These are phyloP conservation scores for Extremus antarcticus DNA, from an alignment of 495 filamentous ascomycete species.

Conservation along the genomic window DNA sequence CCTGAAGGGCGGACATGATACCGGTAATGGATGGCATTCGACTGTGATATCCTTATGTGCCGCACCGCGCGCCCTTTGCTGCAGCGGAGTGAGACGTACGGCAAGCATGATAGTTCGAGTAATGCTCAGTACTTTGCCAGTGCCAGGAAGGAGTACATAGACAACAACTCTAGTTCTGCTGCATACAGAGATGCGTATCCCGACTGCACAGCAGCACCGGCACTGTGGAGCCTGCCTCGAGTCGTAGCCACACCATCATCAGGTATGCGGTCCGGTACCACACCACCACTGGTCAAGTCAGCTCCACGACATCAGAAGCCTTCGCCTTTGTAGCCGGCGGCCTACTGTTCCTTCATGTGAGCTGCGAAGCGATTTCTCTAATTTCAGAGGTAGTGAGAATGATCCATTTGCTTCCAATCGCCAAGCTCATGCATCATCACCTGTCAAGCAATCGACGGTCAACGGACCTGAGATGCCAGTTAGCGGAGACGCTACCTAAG, in stretches of 20 bases:
- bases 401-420: conserved; percentile 79
- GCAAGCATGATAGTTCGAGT: conserved; percentile 65
- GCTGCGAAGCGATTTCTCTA: conserved; percentile 55
- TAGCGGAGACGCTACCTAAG: too few relatives aligned
- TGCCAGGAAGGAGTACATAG: conserved; percentile 88
- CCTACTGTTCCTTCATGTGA: conserved; percentile 55
- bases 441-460: too few relatives aligned
- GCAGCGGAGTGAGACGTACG: conserved; percentile 68
- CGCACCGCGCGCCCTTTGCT: too few relatives aligned
- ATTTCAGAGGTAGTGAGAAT: conserved; percentile 60
- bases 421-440: conserved; percentile 72
- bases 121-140: conserved; percentile 95
- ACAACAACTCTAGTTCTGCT: too few relatives aligned
- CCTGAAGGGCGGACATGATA: too few relatives aligned
- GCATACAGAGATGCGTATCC: too few relatives aligned
- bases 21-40: too few relatives aligned
- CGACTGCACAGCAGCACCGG: too few relatives aligned
- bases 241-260: too few relatives aligned
- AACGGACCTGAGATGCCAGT: too few relatives aligned
- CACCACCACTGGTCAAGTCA: conserved; percentile 46
- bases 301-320: conserved; percentile 65
- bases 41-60: too few relatives aligned
- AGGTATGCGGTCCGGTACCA: conserved; percentile 39
- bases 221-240: too few relatives aligned
- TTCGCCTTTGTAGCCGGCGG: conserved; percentile 57